These are phyloP conservation scores for Hyaloperonospora arabidopsidis DNA, from an alignment of 352 stramenopile genomes.

Conservation along the genomic window DNA sequence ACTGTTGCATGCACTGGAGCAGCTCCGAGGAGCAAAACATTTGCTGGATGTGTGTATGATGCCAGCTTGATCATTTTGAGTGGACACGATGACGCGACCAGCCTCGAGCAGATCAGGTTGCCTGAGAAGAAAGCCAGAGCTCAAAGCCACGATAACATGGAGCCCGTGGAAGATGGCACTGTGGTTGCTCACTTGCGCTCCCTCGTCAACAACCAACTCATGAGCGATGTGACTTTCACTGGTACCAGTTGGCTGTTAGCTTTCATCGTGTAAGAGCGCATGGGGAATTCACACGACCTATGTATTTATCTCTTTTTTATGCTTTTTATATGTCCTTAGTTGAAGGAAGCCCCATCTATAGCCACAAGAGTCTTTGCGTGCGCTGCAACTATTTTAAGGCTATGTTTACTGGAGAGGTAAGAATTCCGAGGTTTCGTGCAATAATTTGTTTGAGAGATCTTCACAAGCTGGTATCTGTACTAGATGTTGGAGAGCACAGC, in stretches of 20 bases:
- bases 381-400: constrained; percentile 91
- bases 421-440: not conserved
- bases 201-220: constrained; percentile 75
- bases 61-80: constrained; percentile 89
- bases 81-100: constrained; percentile 89
- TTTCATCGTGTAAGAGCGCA: not conserved
- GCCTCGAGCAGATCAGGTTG: constrained; percentile 89
- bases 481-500: constrained; percentile 88
- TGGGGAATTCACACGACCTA: not conserved
- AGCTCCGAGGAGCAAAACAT: constrained; percentile 84
- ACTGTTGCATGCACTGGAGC: constrained; percentile 51
- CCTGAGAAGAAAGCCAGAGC: constrained; percentile 59
- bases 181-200: constrained; percentile 59
- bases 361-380: constrained; percentile 88
- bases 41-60: constrained; percentile 88
- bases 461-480: constrained; percentile 4
- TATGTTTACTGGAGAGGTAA: constrained; percentile 75
- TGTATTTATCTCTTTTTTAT: not conserved
- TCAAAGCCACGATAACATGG: constrained; percentile 30
- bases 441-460: not conserved
- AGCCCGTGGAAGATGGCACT: constrained; percentile 37
- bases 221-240: constrained; percentile 82
- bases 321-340: constrained; percentile 29
- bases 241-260: constrained; percentile 24
- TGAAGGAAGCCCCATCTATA: constrained; percentile 75